Evolutionary conservation across 345 rosid species (phyloP), one percentile per base, ranked within the genome.

Genomic region (Bretschneidera sinensis): DNA sequence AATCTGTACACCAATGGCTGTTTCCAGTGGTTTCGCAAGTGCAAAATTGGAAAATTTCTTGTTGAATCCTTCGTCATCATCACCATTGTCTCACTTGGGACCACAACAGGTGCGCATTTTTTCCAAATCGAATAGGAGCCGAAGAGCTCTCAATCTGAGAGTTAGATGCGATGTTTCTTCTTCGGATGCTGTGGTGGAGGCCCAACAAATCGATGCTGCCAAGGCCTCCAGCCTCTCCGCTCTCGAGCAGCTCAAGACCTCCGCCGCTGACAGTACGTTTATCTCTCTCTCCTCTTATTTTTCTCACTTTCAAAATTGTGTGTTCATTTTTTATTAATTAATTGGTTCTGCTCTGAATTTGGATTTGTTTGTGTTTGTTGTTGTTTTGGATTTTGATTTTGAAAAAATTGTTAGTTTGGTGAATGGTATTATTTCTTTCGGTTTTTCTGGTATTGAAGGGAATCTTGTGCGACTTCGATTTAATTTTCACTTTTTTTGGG

Each of bases 241-340:
- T 52, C 89, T 86, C 6, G 85, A 83, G 60, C 92, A 72, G 57
- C 89, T 86, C 70, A 86, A 83, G 73, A 70, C 80, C 48, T 76
- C 86, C 63, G 92, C 89, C 24, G 71, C 81, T 59, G 89, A 83
- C 61, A 64, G 89, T 86, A 69, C 47, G 81, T 62, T 51, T n/a
- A n/a, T 51, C 19, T n/a, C 18, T 35, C 52, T 34, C n/a, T 60
- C 31, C 24, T 50, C 25, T 16, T 14, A 50, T 55, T n/a, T n/a
- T n/a, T n/a, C n/a, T n/a, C n/a, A n/a, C n/a, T n/a, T n/a, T n/a
- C n/a, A n/a, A n/a, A n/a, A n/a, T n/a, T n/a, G n/a, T n/a, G n/a
- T n/a, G 15, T 39, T n/a, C n/a, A n/a, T n/a, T n/a, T 14, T 9
- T 39, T 5, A 39, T 39, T 5, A 39, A 39, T 39, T 39, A 13